These are phyloP conservation scores for Talaromyces liani DNA, from an alignment of 495 filamentous ascomycete genomes.

Conservation along the genomic window DNA sequence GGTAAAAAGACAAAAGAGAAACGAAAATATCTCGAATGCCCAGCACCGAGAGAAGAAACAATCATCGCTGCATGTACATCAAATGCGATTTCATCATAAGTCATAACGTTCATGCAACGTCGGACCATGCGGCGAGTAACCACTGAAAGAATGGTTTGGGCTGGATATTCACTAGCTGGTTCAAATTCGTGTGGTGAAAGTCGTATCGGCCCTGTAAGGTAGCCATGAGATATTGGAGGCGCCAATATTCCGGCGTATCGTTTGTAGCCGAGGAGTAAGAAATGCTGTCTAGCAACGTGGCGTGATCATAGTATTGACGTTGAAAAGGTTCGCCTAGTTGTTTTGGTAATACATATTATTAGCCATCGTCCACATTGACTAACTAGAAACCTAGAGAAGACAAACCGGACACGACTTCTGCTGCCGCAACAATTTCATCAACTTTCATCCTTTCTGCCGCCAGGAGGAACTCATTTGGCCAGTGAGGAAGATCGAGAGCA, in stretches of 20 bases:
- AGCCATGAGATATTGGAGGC: conserved; percentile 34
- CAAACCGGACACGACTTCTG: conserved; percentile 19
- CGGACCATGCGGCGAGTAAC: conserved; percentile 22
- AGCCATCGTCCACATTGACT: neutral
- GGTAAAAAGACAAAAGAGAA: neutral
- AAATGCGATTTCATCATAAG: neutral
- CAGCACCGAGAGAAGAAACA: neutral
- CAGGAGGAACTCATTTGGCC: conserved; percentile 63
- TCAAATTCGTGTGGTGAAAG: conserved; percentile 34
- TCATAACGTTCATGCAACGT: neutral
- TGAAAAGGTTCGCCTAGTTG: conserved; percentile 12
- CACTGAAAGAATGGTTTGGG: conserved; percentile 36
- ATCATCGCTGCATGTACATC: neutral
- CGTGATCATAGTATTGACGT: conserved; percentile 7
- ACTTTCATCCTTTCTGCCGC: conserved; percentile 53
- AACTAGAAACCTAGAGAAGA: neutral
- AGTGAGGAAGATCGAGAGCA: conserved; percentile 50
- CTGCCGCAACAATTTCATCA: conserved; percentile 38
- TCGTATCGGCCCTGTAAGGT: conserved; percentile 42
- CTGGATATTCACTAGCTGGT: conserved; percentile 26
- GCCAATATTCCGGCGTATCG: conserved; percentile 10
- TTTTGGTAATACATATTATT: neutral
- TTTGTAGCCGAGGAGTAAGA: conserved; percentile 5
- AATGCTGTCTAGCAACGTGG: conserved; percentile 9
- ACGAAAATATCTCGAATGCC: neutral